These are phyloP conservation scores for Tricladium varicosporioides DNA, from an alignment of 2,329 filamentous ascomycete species.

Conservation along the genomic window DNA sequence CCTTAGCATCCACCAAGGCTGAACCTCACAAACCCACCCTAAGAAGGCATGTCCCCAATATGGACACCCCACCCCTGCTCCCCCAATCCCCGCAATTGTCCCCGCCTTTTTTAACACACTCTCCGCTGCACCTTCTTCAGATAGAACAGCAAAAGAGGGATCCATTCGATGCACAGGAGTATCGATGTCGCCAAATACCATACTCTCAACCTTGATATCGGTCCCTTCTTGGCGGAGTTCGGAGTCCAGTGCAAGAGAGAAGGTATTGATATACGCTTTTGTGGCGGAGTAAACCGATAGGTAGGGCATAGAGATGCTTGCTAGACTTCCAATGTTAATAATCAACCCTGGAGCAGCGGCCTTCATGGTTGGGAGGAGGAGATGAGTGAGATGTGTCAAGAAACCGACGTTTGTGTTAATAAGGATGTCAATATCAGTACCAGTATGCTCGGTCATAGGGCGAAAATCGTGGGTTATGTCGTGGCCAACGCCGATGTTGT, in stretches of 20 bases:
- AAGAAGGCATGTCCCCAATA: background rate
- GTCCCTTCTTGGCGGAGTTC: background rate
- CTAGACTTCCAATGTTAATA: background rate
- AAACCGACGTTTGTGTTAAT: background rate
- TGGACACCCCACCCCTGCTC: background rate
- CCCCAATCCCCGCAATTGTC: background rate
- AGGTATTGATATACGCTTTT: background rate
- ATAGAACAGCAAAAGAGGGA: background rate
- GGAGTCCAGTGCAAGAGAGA: background rate
- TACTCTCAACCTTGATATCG: background rate
- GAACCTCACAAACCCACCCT: background rate
- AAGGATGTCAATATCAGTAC: background rate
- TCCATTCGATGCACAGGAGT: background rate
- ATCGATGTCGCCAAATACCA: constrained; percentile 2
- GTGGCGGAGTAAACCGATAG: background rate
- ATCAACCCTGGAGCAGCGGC: background rate
- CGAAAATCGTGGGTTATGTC: background rate
- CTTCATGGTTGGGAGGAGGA: background rate
- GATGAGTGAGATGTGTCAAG: background rate
- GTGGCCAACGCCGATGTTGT: constrained; percentile 47
- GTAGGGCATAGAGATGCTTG: background rate
- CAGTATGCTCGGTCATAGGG: background rate
- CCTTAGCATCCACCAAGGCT: constrained; percentile 4
- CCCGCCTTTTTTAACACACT: background rate
- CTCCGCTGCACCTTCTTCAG: background rate